These are phyloP conservation scores for Teratosphaeriaceae sp. DNA, from an alignment of 2,329 filamentous ascomycete genomes.

Conservation along the genomic window DNA sequence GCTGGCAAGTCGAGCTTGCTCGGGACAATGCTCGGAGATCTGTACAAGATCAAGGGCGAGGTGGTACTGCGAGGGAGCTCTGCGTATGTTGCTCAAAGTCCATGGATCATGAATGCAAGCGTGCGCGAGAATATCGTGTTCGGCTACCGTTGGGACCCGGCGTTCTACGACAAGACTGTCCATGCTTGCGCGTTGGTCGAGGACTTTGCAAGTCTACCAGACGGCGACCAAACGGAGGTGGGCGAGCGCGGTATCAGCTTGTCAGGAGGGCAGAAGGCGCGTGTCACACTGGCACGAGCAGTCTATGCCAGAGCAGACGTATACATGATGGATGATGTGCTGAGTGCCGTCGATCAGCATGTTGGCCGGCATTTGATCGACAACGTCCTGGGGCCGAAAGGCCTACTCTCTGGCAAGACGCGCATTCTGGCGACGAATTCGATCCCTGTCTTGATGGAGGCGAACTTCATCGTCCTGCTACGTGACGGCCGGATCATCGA, in stretches of 20 bases:
- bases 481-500: conserved; percentile 79
- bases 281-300: conserved; percentile 82
- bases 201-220: conserved; percentile 86
- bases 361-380: conserved; percentile 93
- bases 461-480: conserved; percentile 80
- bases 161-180: conserved; percentile 90
- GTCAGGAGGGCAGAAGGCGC: conserved; percentile 92
- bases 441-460: conserved; percentile 81
- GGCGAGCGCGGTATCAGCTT: conserved; percentile 95
- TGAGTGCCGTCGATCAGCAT: conserved; percentile 97
- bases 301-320: conserved; percentile 97
- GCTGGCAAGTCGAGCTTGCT: conserved; percentile 91
- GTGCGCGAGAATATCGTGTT: conserved; percentile 97
- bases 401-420: conserved; percentile 77
- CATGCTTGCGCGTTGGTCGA: conserved; percentile 85
- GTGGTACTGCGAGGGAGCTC: conserved; percentile 75
- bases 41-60: conserved; percentile 82
- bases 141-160: conserved; percentile 85
- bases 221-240: conserved; percentile 94
- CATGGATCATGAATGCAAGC: conserved; percentile 97
- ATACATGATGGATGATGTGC: conserved; percentile 86
- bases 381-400: conserved; percentile 79
- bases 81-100: conserved; percentile 86
- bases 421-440: conserved; percentile 92
- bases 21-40: conserved; percentile 78